A percentile compares a stretch with the other conserved stretches of the same genome.
phyloP scores from a whole-genome alignment of 257 asterid genomes.

The Nicotiana undulata region DNA sequence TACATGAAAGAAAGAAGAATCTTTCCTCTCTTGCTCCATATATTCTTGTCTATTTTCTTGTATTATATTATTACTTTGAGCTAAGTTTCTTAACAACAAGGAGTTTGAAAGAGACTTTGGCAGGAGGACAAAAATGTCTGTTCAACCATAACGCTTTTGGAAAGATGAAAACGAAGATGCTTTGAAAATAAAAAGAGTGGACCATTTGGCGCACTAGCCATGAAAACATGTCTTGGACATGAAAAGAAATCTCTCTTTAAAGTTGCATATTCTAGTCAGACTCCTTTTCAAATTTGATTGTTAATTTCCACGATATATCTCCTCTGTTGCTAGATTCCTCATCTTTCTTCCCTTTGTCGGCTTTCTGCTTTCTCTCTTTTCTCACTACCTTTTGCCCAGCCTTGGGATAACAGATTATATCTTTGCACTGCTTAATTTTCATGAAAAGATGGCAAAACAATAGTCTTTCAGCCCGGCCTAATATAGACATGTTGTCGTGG shows the following conservation, averaged over 20 bases:
- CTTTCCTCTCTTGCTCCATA: too few species aligned
- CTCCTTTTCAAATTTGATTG: neutral
- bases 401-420: neutral
- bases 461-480: too few species aligned
- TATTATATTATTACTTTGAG: too few species aligned
- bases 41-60: too few species aligned
- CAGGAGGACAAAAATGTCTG: conserved; percentile 20
- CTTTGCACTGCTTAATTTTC: neutral
- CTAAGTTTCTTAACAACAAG: too few species aligned
- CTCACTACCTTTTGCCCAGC: neutral
- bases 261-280: conserved; percentile 7
- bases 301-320: conserved; percentile 4
- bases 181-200: conserved; percentile 20
- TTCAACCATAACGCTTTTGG: conserved; percentile 7
- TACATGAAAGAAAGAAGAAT: too few species aligned
- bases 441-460: conserved; percentile 6
- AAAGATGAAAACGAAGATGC: conserved; percentile 20
- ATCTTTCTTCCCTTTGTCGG: neutral
- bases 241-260: conserved; percentile 18
- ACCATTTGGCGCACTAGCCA: conserved; percentile 17
- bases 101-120: neutral
- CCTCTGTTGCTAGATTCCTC: conserved; percentile 14
- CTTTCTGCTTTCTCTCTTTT: neutral
- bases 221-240: conserved; percentile 35
- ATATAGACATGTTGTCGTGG: too few species aligned